phyloP scores from a whole-genome alignment of 1,284 basidiomycete genomes.

The Pterula multifida region DNA sequence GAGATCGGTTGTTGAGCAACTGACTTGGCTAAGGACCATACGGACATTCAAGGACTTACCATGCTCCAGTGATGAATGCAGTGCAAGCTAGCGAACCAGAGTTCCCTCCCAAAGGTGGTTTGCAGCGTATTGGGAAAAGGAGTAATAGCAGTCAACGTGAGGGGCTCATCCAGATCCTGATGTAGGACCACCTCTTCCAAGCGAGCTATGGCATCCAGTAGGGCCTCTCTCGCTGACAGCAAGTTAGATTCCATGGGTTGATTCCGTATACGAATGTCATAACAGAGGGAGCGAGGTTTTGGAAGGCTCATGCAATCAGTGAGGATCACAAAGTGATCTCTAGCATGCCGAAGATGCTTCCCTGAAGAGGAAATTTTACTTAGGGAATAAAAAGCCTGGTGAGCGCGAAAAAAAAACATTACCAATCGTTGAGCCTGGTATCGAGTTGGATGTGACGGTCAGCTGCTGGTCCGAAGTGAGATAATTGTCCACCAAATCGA shows the following conservation, averaged over 20 bases:
- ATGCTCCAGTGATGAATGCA: conserved; percentile 82
- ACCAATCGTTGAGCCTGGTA: conserved; percentile 80
- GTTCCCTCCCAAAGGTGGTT: conserved; percentile 70
- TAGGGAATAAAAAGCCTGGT: conserved; percentile 2
- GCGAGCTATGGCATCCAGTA: conserved; percentile 42
- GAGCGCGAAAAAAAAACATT: conserved; percentile 7
- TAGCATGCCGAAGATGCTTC: conserved; percentile 72
- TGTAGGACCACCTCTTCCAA: conserved; percentile 41
- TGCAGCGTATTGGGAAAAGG: conserved; percentile 62
- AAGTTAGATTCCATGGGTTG: conserved; percentile 71
- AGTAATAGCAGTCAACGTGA: conserved; percentile 68
- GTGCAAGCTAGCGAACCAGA: conserved; percentile 81
- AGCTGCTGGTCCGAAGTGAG: conserved; percentile 59
- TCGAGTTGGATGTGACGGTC: conserved; percentile 47
- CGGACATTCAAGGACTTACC: conserved; percentile 42
- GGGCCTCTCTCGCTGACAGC: conserved; percentile 40
- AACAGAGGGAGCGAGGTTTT: conserved; percentile 48
- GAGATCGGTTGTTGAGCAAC: no score
- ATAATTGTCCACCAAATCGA: conserved; percentile 55
- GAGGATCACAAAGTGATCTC: conserved; percentile 67
- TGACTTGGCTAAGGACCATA: no score
- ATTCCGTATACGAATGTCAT: conserved; percentile 64
- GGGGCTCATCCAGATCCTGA: conserved; percentile 35
- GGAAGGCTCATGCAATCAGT: conserved; percentile 38
- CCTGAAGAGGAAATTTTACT: conserved; percentile 33